Conservation (phyloP, 2,329 filamentous ascomycete species). For the Dactylellina cionopaga region DNA sequence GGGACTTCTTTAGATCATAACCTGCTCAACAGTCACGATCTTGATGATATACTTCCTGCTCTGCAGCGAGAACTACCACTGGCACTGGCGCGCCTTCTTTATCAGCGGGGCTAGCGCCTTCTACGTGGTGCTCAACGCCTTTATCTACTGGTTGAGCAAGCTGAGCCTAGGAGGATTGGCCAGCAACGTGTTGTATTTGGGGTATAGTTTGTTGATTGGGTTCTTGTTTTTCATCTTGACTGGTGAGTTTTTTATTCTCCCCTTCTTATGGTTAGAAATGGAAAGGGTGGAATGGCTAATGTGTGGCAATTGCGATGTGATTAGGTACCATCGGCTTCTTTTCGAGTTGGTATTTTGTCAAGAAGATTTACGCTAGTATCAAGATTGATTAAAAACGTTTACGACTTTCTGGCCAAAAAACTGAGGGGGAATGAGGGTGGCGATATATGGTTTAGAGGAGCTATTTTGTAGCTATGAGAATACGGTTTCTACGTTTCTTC, state of each 20-base stretch:
- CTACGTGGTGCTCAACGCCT: conserved; percentile 90
- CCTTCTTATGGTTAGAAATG: background rate
- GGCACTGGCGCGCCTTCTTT: conserved; percentile 96
- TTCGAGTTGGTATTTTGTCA: conserved; percentile 91
- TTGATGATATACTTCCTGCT: conserved; percentile 96
- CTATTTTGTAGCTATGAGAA: background rate
- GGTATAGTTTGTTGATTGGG: conserved; percentile 88
- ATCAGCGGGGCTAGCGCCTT: conserved; percentile 88
- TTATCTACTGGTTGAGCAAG: conserved; percentile 90
- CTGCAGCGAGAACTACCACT: conserved; percentile 96
- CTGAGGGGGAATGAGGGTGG: background rate
- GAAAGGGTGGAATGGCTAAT: background rate
- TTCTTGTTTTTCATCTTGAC: conserved; percentile 93
- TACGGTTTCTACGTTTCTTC: too few species aligned
- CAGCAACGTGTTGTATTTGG: conserved; percentile 88
- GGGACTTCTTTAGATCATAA: conserved; percentile 71
- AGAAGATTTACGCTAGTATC: conserved; percentile 95
- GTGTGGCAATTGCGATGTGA: background rate
- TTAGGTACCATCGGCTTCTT: conserved; percentile 96
- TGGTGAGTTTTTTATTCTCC: conserved; percentile 69
- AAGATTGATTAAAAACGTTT: conserved; percentile 79
- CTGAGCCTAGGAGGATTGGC: conserved; percentile 85
- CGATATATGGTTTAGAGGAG: background rate
- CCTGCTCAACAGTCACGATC: conserved; percentile 88
- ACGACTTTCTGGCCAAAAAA: background rate